Conservation (phyloP, 306 rosid genomes). For the Delonix regia region DNA sequence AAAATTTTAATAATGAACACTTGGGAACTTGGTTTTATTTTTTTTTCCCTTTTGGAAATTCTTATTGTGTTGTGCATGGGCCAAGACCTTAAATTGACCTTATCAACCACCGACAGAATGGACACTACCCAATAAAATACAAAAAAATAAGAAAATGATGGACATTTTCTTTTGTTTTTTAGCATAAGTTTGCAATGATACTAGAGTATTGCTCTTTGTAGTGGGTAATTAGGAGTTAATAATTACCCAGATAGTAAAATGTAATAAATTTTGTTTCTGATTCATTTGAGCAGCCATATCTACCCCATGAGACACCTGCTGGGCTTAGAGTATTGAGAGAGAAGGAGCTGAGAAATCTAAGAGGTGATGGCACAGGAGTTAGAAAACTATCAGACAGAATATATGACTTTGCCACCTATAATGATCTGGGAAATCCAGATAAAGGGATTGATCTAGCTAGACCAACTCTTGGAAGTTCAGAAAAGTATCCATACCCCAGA, state of each 20-base stretch:
- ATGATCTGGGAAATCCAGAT: slow-evolving; percentile 92
- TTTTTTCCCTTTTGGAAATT: neutral
- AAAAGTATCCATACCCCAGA: slow-evolving; percentile 68
- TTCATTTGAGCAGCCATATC: slow-evolving; percentile 66
- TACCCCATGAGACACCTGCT: slow-evolving; percentile 73
- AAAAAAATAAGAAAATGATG: neutral
- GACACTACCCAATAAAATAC: neutral
- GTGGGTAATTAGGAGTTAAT: neutral
- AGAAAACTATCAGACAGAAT: slow-evolving; percentile 68
- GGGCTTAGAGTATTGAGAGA: slow-evolving; percentile 72
- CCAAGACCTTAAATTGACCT: neutral
- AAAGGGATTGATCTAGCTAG: slow-evolving; percentile 60
- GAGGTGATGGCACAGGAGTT: slow-evolving; percentile 73
- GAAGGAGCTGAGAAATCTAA: slow-evolving; percentile 57
- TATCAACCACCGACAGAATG: slow-evolving; percentile 14
- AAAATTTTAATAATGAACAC: neutral
- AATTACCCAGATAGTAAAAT: neutral
- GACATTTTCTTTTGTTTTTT: neutral
- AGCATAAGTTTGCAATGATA: neutral
- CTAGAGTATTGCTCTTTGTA: neutral
- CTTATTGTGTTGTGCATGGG: neutral
- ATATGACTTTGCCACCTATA: slow-evolving; percentile 71
- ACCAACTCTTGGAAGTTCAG: slow-evolving; percentile 66
- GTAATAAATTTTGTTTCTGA: neutral
- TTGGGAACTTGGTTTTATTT: no score